Evolutionary conservation across 805 yeast genomes (phyloP).

Genomic region (Kurtzmaniella fragi): DNA sequence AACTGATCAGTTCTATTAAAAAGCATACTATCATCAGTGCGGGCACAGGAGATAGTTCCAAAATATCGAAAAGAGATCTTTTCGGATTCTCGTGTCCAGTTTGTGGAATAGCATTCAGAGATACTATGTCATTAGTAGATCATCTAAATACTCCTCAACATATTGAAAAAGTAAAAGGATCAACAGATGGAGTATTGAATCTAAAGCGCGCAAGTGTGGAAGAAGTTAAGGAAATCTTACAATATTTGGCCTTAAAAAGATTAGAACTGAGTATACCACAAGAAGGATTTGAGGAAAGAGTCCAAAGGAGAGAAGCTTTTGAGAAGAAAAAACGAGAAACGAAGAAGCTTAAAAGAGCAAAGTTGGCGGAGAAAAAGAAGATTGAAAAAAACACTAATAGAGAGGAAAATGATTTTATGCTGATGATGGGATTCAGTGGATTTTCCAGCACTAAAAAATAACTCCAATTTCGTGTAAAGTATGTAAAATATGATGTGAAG

Average conservation of each 20-base stretch:
- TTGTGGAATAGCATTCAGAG: slow-evolving; percentile 79
- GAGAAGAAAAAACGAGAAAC: slow-evolving; percentile 31
- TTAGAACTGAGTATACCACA: slow-evolving; percentile 40
- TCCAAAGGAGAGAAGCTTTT: slow-evolving; percentile 31
- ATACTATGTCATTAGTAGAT: slow-evolving; percentile 74
- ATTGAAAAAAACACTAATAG: slow-evolving; percentile 5
- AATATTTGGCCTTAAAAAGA: slow-evolving; percentile 22
- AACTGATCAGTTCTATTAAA: slow-evolving; percentile 28
- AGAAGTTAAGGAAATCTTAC: slow-evolving; percentile 28
- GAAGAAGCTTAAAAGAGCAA: slow-evolving; percentile 11
- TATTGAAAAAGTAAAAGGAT: slow-evolving; percentile 28
- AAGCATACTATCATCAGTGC: slow-evolving; percentile 30
- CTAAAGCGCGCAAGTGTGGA: slow-evolving; percentile 28
- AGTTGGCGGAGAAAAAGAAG: slow-evolving; percentile 12
- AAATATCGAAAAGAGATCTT: slow-evolving; percentile 19
- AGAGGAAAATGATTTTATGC: slow-evolving; percentile 20
- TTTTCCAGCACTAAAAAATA: slow-evolving; percentile 47
- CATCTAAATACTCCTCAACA: slow-evolving; percentile 80
- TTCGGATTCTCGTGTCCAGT: slow-evolving; percentile 83
- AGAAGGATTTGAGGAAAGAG: slow-evolving; percentile 32
- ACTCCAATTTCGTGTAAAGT: too few species aligned
- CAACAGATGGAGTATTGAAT: slow-evolving; percentile 7
- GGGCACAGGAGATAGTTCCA: slow-evolving; percentile 5
- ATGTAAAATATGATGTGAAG: too few species aligned
- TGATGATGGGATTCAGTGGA: slow-evolving; percentile 56